These are phyloP conservation scores for Entamoeba moshkovskii DNA, from an alignment of 208 protist species.

Conservation along the genomic window DNA sequence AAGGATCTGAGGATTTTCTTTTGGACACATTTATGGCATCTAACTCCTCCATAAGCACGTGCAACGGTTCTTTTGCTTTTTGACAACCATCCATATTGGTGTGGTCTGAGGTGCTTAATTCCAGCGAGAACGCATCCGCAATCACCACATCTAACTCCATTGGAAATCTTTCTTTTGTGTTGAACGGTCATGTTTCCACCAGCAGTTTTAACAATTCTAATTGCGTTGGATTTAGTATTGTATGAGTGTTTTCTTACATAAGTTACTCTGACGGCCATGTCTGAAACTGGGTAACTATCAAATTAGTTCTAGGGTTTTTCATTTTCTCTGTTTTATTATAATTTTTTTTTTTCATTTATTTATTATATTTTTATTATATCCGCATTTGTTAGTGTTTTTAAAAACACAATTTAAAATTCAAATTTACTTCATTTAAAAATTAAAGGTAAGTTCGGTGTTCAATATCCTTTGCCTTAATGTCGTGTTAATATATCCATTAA, in stretches of 20 bases:
- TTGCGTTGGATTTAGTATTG: background rate
- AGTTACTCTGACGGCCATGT: background rate
- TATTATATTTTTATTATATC: too few relatives aligned
- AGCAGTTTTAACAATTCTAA: constrained; percentile 14
- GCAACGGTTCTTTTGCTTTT: constrained; percentile 3
- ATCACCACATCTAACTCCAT: background rate
- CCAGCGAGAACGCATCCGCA: background rate
- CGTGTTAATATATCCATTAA: background rate
- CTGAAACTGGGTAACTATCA: background rate
- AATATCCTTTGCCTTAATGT: background rate
- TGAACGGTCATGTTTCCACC: background rate
- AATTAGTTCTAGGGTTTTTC: too few relatives aligned
- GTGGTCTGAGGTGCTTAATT: background rate
- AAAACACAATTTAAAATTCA: too few relatives aligned
- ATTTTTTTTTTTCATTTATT: too few relatives aligned
- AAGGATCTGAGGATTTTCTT: constrained; percentile 4
- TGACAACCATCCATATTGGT: background rate
- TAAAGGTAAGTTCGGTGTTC: background rate
- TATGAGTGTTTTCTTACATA: background rate
- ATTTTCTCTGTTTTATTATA: background rate
- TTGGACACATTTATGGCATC: background rate
- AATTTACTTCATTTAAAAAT: background rate
- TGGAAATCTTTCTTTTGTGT: background rate
- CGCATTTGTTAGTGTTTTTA: too few relatives aligned
- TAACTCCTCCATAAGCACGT: constrained; percentile 14